phyloP scores from a whole-genome alignment of 257 asterid genomes.

The Ehretia macrophylla region DNA sequence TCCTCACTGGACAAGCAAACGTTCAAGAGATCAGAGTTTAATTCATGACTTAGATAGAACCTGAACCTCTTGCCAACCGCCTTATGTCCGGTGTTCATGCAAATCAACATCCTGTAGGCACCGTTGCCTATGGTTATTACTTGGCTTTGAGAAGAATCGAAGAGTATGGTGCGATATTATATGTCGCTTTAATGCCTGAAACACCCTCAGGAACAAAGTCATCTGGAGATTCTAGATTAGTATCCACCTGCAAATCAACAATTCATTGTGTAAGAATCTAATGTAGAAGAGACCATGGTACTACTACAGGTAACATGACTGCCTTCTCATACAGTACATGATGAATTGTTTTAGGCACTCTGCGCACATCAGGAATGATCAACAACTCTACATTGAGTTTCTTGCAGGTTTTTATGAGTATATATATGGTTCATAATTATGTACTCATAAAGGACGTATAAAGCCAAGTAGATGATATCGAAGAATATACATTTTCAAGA shows the following conservation, averaged over 20 bases:
- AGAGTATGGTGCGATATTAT: slow-evolving; percentile 71
- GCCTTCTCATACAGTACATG: not conserved
- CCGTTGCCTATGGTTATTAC: slow-evolving; percentile 15
- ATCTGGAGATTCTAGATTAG: slow-evolving; percentile 70
- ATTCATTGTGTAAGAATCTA: slow-evolving; percentile 3
- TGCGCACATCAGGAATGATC: no score
- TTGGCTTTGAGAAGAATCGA: slow-evolving; percentile 77
- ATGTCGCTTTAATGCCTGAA: slow-evolving; percentile 46
- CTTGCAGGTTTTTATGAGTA: not conserved
- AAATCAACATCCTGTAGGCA: not conserved
- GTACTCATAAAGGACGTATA: no score
- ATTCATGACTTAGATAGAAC: no score
- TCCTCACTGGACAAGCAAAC: no score
- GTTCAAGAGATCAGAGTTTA: no score
- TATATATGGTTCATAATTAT: no score
- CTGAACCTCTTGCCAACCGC: no score
- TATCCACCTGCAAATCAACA: slow-evolving; percentile 66
- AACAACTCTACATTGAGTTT: not conserved
- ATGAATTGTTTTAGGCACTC: not conserved
- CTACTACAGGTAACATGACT: not conserved
- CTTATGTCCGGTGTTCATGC: not conserved
- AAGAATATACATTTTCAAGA: no score
- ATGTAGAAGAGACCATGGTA: not conserved
- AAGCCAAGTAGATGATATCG: no score
- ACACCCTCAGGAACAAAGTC: slow-evolving; percentile 67